Percentiles rank a stretch among this genome's conserved stretches.
These are phyloP conservation scores for Pseudohyphozyma bogoriensis DNA, from an alignment of 768 basidiomycete species.

Conservation along the genomic window DNA sequence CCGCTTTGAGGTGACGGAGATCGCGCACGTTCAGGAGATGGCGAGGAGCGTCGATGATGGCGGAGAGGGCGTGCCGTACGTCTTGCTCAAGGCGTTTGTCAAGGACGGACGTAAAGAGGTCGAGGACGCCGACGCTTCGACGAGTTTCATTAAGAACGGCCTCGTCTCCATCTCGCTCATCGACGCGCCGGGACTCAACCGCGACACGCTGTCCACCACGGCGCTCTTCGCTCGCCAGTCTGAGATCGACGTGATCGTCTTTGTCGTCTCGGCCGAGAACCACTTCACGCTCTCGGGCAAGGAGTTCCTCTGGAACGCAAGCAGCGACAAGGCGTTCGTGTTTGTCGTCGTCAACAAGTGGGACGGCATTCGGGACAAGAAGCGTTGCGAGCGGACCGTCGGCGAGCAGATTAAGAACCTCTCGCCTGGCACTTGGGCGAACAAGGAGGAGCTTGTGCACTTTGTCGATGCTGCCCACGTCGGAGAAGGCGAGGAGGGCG, in stretches of 20 bases:
- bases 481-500: slow-evolving; percentile 32
- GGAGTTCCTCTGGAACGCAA: slow-evolving; percentile 85
- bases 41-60: too few relatives aligned
- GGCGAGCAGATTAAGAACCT: slow-evolving; percentile 89
- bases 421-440: slow-evolving; percentile 82
- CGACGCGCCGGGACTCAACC: slow-evolving; percentile 94
- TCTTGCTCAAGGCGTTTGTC: slow-evolving; percentile 79
- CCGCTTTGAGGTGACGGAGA: slow-evolving; percentile 53
- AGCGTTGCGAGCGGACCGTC: slow-evolving; percentile 73
- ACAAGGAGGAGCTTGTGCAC: slow-evolving; percentile 87
- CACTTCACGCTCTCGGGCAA: slow-evolving; percentile 93
- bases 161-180: slow-evolving; percentile 94
- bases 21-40: slow-evolving; percentile 69
- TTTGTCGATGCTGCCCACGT: slow-evolving; percentile 80
- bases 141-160: slow-evolving; percentile 32
- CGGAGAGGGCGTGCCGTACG: slow-evolving; percentile 56
- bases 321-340: slow-evolving; percentile 92
- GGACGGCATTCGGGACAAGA: slow-evolving; percentile 90
- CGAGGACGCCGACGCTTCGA: slow-evolving; percentile 7
- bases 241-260: slow-evolving; percentile 97
- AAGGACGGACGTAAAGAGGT: slow-evolving; percentile 60
- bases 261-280: slow-evolving; percentile 95
- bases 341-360: slow-evolving; percentile 99
- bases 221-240: slow-evolving; percentile 90
- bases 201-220: slow-evolving; percentile 88